Conservation (phyloP, 352 stramenopile species). For the Pythium periplocum region DNA sequence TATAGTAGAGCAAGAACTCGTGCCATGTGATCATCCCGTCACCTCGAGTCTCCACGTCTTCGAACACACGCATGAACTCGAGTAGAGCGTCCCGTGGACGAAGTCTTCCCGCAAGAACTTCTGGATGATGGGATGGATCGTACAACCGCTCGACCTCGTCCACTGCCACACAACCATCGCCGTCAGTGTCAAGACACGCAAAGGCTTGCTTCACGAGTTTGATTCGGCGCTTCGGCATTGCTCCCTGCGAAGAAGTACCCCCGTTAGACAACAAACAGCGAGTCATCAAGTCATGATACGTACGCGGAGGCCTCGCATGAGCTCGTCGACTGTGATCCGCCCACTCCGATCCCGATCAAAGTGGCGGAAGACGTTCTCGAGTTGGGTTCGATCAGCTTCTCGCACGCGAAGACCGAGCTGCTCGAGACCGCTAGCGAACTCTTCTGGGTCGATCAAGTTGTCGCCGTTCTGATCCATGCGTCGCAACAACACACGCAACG, state of each 20-base stretch:
- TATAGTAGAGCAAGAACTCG: constrained; percentile 90
- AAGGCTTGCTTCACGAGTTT: constrained; percentile 87
- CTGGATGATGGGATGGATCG: constrained; percentile 74
- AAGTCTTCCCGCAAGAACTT: constrained; percentile 64
- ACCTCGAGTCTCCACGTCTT: constrained; percentile 20
- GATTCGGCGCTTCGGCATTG: constrained; percentile 74
- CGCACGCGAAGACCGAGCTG: constrained; percentile 31
- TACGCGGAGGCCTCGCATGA: constrained; percentile 82
- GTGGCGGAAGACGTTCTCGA: constrained; percentile 52
- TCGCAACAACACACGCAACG: constrained; percentile 53
- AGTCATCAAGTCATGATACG: constrained; percentile 5
- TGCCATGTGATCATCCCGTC: constrained; percentile 70
- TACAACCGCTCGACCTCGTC: constrained; percentile 73
- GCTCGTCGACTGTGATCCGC: constrained; percentile 84
- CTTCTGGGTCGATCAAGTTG: constrained; percentile 59
- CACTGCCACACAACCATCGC: constrained; percentile 52
- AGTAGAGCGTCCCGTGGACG: constrained; percentile 59
- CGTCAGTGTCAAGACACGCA: constrained; percentile 51
- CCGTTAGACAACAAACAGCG: background rate
- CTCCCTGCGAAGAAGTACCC: constrained; percentile 25
- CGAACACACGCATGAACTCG: constrained; percentile 80
- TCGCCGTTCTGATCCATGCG: constrained; percentile 83
- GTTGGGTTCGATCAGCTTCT: constrained; percentile 28
- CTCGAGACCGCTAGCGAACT: constrained; percentile 50
- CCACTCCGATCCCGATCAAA: constrained; percentile 85